These are phyloP conservation scores for Lipomyces spencermartinsiae DNA, from an alignment of 805 yeast species.

Conservation along the genomic window DNA sequence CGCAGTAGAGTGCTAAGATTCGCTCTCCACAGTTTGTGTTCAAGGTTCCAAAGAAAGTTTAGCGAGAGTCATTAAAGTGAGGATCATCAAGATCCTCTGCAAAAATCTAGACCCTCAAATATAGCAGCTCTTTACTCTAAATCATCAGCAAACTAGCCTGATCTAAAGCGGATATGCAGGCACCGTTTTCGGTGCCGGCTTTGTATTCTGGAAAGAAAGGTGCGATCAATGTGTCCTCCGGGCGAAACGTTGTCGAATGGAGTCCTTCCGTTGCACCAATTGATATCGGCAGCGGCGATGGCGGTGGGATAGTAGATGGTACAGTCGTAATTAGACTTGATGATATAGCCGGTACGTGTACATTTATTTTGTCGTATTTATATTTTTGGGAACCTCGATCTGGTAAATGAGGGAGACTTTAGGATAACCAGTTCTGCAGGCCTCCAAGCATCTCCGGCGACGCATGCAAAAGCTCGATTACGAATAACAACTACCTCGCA, in stretches of 20 bases:
- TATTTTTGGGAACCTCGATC: background rate
- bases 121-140: background rate
- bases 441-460: conserved; percentile 47
- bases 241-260: conserved; percentile 32
- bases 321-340: conserved; percentile 21
- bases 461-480: conserved; percentile 43
- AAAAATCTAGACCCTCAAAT: background rate
- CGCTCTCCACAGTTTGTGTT: background rate
- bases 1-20: background rate
- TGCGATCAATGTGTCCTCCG: conserved; percentile 23
- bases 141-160: background rate
- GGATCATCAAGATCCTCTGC: background rate
- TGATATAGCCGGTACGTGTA: conserved; percentile 27
- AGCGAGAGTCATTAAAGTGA: background rate
- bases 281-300: background rate
- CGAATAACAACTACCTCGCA: conserved; percentile 37
- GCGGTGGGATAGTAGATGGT: conserved; percentile 2
- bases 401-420: background rate
- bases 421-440: conserved; percentile 16
- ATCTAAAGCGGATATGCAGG: conserved; percentile 20
- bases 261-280: conserved; percentile 24
- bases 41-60: background rate
- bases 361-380: background rate
- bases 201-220: conserved; percentile 36
- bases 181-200: conserved; percentile 36